These are phyloP conservation scores for Phytophthora aleatoria DNA, from an alignment of 352 stramenopile genomes.

Conservation along the genomic window DNA sequence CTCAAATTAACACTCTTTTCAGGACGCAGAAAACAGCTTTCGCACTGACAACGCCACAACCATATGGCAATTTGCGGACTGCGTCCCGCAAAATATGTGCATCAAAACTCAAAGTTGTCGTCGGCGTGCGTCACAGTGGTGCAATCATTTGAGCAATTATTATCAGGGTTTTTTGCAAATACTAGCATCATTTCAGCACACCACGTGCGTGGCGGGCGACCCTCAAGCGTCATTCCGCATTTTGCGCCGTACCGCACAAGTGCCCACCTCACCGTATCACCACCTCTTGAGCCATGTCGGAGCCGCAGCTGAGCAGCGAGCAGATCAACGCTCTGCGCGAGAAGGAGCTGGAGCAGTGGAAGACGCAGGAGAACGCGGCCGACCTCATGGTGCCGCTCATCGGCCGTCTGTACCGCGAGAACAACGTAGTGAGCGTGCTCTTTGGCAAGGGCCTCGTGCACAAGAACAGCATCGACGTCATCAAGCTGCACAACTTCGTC, in stretches of 20 bases:
- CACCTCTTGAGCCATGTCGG: constrained; percentile 35
- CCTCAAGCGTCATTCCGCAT: constrained; percentile 29
- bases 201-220: constrained; percentile 9
- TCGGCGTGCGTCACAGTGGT: constrained; percentile 9
- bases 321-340: constrained; percentile 61
- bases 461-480: constrained; percentile 87
- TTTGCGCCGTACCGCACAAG: constrained; percentile 17
- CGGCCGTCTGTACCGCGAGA: constrained; percentile 80
- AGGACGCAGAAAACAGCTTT: not conserved
- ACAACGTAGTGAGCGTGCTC: constrained; percentile 83
- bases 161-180: not conserved
- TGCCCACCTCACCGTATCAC: not conserved
- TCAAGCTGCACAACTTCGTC: constrained; percentile 83
- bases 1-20: not conserved
- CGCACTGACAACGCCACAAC: not conserved
- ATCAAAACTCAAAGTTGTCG: constrained; percentile 8
- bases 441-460: constrained; percentile 87
- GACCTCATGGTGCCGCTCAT: constrained; percentile 88
- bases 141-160: constrained; percentile 7
- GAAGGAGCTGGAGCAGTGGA: constrained; percentile 77
- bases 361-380: constrained; percentile 77
- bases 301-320: constrained; percentile 41
- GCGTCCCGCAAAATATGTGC: not conserved
- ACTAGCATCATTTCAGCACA: not conserved
- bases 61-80: not conserved